phyloP scores from a whole-genome alignment of 176 grass and related monocot species.

The Hordeum vulgare region MorexV3_pseudomolecules_assembly NC_058522.1:409817465-409817964 shows the following conservation, averaged over 20 bases:
- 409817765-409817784: too few relatives aligned
- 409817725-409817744: slow-evolving; percentile 92
- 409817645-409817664: slow-evolving; percentile 94
- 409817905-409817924: not conserved
- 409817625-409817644: slow-evolving; percentile 87
- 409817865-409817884: not conserved
- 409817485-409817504: slow-evolving; percentile 73
- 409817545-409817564: slow-evolving; percentile 1
- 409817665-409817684: slow-evolving; percentile 66
- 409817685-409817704: slow-evolving; percentile 79
- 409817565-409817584: not conserved
- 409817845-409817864: not conserved
- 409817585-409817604: not conserved
- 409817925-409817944: not conserved
- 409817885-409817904: not conserved
- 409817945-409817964: not conserved
- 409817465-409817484: slow-evolving; percentile 80
- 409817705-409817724: slow-evolving; percentile 81
- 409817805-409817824: not conserved
- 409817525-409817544: not conserved
- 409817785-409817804: not conserved
- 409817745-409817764: slow-evolving; percentile 45
- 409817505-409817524: slow-evolving; percentile 80
- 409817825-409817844: not conserved
- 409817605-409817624: slow-evolving; percentile 85